Evolutionary conservation across 2,329 filamentous ascomycete species (phyloP), one percentile per base, ranked within the genome.

Genomic region (Aspergillus sp.): DNA sequence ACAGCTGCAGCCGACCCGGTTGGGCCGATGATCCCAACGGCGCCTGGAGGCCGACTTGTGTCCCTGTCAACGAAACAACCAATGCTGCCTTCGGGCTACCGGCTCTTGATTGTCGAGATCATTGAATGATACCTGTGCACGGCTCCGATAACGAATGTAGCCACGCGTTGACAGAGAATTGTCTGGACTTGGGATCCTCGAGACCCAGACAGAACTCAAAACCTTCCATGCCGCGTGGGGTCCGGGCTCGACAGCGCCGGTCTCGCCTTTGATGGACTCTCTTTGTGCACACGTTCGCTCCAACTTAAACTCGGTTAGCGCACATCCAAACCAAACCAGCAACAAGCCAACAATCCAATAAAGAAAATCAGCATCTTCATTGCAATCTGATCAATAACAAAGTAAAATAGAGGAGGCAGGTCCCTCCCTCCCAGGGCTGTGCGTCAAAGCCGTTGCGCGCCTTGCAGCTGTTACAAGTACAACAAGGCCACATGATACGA

Each of bases 1-100:
- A 60, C 58, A 60, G 55, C 57, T 60, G 59, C 53, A 62, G 55
- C 51, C 49, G 59, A 51, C 49, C 38, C 26, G 26, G 26, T 30
- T 30, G 12, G 34, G 34, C 34, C 34, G 34, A n/a, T 36, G 34
- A 36, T 36, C 34, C 34, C 34, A 36, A 36, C 34, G 34, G 34
- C 15, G 34, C 34, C 12, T 36, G 34, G 34, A 13, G 34, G 34
- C 34, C 12, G 4, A n/a, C n/a, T n/a, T 36, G 34, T n/a, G n/a
- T 36, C 15, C 15, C 15, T 38, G 26, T 44, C 55, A 44, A 43
- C n/a, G 38, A 42, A n/a, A 6, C 34, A n/a, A 6, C 34, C 12
- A 36, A 36, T 36, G 12, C 34, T 36, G 3, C 34, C 15, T n/a
- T n/a, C 12, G 34, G 34, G 12, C 34, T 7, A 6, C 34, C 6